A percentile compares a stretch with the other conserved stretches of the same genome.
phyloP scores from a whole-genome alignment of 306 rosid species.

The Benincasa hispida region DNA sequence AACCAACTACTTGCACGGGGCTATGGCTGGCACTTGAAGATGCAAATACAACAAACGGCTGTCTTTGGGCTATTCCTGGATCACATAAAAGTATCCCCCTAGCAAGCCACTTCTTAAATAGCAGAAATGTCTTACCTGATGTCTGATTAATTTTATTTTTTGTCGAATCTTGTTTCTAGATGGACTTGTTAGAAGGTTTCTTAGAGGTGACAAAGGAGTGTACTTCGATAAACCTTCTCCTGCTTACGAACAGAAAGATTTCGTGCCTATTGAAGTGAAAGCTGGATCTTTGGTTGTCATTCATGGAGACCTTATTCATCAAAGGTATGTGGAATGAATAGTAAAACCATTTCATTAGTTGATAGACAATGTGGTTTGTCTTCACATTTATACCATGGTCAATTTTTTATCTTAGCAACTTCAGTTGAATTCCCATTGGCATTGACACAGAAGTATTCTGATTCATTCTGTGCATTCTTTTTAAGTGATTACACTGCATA shows the following conservation, averaged over 20 bases:
- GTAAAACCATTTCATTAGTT: not conserved
- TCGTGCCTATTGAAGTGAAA: slow-evolving; percentile 84
- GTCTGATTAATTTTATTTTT: not conserved
- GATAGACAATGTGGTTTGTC: not conserved
- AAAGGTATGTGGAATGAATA: slow-evolving; percentile 43
- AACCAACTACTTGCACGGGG: slow-evolving; percentile 90
- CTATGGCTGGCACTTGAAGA: slow-evolving; percentile 95
- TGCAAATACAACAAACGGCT: slow-evolving; percentile 63
- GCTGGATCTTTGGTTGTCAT: slow-evolving; percentile 82
- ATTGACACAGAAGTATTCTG: not conserved
- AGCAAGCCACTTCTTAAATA: not conserved
- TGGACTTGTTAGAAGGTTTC: slow-evolving; percentile 83
- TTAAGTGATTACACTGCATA: not conserved
- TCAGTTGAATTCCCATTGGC: not conserved
- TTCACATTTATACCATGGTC: not conserved
- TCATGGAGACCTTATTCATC: slow-evolving; percentile 97
- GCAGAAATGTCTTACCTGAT: not conserved
- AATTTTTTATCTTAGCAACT: not conserved
- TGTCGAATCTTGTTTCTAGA: slow-evolving; percentile 25
- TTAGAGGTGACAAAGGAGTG: slow-evolving; percentile 66
- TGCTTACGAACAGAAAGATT: slow-evolving; percentile 52
- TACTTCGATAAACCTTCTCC: slow-evolving; percentile 72
- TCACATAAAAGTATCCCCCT: slow-evolving; percentile 62
- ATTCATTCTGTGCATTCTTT: not conserved
- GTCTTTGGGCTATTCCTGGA: slow-evolving; percentile 94